Evolutionary conservation across 2,329 filamentous ascomycete species (phyloP).

Genomic region (Cercospora zeina): DNA sequence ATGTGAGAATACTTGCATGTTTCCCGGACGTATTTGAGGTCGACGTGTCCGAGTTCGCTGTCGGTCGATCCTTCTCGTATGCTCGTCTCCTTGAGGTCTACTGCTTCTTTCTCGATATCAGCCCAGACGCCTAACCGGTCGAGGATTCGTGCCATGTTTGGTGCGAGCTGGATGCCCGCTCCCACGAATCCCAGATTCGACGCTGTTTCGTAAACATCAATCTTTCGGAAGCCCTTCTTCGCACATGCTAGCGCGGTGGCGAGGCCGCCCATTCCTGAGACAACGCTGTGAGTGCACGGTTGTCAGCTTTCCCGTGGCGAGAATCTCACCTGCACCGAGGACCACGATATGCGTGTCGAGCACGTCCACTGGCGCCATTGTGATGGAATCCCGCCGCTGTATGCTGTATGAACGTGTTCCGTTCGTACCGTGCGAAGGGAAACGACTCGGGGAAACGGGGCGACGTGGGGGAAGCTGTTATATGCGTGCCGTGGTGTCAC

Average conservation of each 20-base stretch:
- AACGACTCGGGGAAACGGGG: background rate
- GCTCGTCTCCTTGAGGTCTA: conserved; percentile 68
- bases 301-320: background rate
- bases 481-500: conserved; percentile 2
- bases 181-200: conserved; percentile 76
- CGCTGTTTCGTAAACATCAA: conserved; percentile 73
- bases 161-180: conserved; percentile 80
- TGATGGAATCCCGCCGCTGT: conserved; percentile 3
- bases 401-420: background rate
- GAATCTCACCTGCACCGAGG: conserved; percentile 39
- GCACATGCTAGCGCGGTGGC: conserved; percentile 71
- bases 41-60: conserved; percentile 68
- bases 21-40: conserved; percentile 65
- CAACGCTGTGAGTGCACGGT: background rate
- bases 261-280: conserved; percentile 73
- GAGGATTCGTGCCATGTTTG: conserved; percentile 77
- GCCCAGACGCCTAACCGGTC: conserved; percentile 72
- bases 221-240: conserved; percentile 71
- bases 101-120: conserved; percentile 68
- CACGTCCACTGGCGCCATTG: conserved; percentile 38
- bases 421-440: background rate
- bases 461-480: background rate
- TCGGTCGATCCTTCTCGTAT: conserved; percentile 71
- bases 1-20: conserved; percentile 76
- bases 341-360: conserved; percentile 41